Percentiles rank a stretch among this genome's conserved stretches.
Conservation (phyloP, 2,329 filamentous ascomycete genomes). For the Aspergillus calidoustus region DNA sequence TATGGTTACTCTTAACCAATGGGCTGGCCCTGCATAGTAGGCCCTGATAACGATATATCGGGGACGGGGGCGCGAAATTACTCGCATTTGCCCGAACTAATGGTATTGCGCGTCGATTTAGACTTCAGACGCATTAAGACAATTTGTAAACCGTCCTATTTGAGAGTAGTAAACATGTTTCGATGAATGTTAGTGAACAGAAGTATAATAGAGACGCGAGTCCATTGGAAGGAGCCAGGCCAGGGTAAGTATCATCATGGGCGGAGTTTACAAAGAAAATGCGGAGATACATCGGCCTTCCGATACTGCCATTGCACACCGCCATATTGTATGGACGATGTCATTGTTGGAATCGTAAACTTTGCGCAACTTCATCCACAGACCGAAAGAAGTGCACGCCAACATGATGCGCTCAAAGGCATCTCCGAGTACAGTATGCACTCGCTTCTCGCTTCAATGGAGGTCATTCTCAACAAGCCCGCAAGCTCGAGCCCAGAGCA, state of each 20-base stretch:
- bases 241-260: neutral
- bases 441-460: slow-evolving; percentile 32
- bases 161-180: no score
- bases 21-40: no score
- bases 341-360: slow-evolving; percentile 35
- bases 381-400: slow-evolving; percentile 10
- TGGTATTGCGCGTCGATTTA: no score
- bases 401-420: slow-evolving; percentile 40
- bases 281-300: slow-evolving; percentile 13
- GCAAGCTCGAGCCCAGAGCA: slow-evolving; percentile 23
- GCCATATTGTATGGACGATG: slow-evolving; percentile 26
- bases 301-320: slow-evolving; percentile 33
- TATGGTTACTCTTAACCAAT: no score
- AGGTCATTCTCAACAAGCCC: slow-evolving; percentile 39
- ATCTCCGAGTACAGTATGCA: slow-evolving; percentile 32
- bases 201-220: no score
- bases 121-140: no score
- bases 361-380: slow-evolving; percentile 7
- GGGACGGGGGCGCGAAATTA: no score
- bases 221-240: no score
- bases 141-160: no score
- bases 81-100: no score
- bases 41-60: no score
- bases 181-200: no score
- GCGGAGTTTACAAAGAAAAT: neutral